Conservation (phyloP, 78 protist genomes). For the Dictyostelium brefeldianum region DNA sequence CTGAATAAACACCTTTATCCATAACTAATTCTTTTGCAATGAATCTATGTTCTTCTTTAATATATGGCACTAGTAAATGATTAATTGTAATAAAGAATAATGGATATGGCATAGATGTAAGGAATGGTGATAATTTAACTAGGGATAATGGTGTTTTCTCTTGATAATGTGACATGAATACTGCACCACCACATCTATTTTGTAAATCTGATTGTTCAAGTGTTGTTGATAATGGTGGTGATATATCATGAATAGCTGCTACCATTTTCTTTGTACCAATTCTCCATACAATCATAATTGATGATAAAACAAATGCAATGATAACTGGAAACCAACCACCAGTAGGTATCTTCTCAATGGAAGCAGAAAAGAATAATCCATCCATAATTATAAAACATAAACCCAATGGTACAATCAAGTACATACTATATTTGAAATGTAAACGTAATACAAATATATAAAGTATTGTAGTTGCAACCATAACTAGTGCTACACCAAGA, state of each 20-base stretch:
- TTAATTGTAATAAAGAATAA: constrained; percentile 11
- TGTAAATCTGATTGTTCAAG: not conserved
- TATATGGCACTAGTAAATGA: constrained; percentile 23
- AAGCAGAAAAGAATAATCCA: not conserved
- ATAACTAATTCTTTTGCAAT: not conserved
- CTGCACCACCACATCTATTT: not conserved
- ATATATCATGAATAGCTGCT: not conserved
- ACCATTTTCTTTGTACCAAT: constrained; percentile 13
- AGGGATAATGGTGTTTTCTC: constrained; percentile 1
- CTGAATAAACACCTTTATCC: not conserved
- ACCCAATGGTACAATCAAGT: not conserved
- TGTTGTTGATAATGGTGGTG: not conserved
- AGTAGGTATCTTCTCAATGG: not conserved
- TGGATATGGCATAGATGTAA: constrained; percentile 4
- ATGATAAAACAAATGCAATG: not conserved
- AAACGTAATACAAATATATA: not conserved
- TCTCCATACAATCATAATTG: constrained; percentile 8
- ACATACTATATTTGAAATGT: not conserved
- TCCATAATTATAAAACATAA: not conserved
- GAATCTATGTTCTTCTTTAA: not conserved
- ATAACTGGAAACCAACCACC: constrained; percentile 19
- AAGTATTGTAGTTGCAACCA: not conserved
- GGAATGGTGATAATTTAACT: not conserved
- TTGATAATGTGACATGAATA: constrained; percentile 2
- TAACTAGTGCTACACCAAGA: constrained; percentile 19